Conservation (phyloP, 2,329 filamentous ascomycete genomes). For the Pyrenochaeta sp. region DNA sequence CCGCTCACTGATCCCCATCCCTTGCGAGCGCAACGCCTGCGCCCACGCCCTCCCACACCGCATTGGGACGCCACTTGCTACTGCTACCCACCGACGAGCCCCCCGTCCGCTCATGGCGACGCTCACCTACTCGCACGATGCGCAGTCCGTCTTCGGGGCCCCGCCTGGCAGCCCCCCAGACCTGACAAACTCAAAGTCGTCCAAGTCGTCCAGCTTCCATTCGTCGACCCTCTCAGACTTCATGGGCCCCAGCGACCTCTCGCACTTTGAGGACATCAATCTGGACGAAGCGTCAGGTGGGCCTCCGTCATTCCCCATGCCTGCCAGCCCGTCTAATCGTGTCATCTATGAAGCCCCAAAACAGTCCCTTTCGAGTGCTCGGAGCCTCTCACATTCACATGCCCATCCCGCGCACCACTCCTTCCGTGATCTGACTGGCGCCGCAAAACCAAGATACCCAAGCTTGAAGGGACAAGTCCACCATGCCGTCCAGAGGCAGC, state of each 20-base stretch:
- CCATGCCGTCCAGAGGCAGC: conserved; percentile 38
- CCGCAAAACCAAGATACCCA: conserved; percentile 49
- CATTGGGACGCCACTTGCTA: conserved; percentile 29
- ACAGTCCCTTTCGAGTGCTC: conserved; percentile 20
- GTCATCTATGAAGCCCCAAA: conserved; percentile 42
- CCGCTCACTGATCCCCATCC: conserved; percentile 39
- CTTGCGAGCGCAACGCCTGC: conserved; percentile 37
- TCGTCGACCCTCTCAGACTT: conserved; percentile 78
- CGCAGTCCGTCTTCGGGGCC: conserved; percentile 47
- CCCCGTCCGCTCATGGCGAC: conserved; percentile 50
- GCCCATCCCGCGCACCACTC: conserved; percentile 31
- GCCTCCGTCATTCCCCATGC: conserved; percentile 56
- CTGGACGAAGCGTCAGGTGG: conserved; percentile 68
- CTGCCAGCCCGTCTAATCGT: conserved; percentile 36
- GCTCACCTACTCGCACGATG: conserved; percentile 39
- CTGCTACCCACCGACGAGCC: conserved; percentile 21
- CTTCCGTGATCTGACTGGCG: conserved; percentile 51
- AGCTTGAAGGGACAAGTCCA: conserved; percentile 52
- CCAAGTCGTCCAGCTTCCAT: conserved; percentile 87
- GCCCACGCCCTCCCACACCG: conserved; percentile 29
- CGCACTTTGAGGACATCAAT: conserved; percentile 92
- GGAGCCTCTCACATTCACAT: conserved; percentile 27
- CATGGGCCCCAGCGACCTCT: conserved; percentile 69
- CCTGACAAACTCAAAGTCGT: conserved; percentile 85
- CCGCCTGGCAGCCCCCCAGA: conserved; percentile 76